These are phyloP conservation scores for Mycena capillaripes DNA, from an alignment of 768 basidiomycete species.

Conservation along the genomic window DNA sequence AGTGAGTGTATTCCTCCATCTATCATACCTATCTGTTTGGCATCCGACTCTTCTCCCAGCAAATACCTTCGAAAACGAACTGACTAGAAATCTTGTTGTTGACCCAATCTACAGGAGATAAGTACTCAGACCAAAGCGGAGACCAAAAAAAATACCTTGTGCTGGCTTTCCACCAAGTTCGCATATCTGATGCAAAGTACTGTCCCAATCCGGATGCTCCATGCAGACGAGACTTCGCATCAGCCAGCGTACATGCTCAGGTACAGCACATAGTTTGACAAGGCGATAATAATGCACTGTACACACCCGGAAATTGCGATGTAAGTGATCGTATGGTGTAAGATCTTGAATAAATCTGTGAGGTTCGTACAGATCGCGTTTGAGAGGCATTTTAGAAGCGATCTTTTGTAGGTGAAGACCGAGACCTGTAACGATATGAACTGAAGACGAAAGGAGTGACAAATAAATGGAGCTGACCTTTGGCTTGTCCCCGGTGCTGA, in stretches of 20 bases:
- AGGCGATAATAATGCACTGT: not conserved
- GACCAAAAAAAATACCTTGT: no score
- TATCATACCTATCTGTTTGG: no score
- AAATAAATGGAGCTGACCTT: not conserved
- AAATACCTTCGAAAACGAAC: no score
- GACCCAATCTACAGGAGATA: no score
- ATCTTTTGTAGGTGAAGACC: not conserved
- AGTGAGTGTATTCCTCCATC: no score
- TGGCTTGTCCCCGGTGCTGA: slow-evolving; percentile 3
- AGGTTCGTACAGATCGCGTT: not conserved
- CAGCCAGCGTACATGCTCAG: not conserved
- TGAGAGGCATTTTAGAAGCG: not conserved
- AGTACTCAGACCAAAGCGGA: no score
- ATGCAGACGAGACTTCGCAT: slow-evolving; percentile 3
- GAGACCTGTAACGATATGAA: not conserved
- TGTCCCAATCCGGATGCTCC: not conserved
- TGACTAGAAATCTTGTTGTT: no score
- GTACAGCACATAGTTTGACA: not conserved
- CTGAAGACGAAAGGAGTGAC: not conserved
- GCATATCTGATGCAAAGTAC: no score
- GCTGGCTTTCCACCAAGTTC: no score
- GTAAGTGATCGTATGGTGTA: not conserved
- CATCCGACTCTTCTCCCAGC: no score
- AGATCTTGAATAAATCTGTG: not conserved
- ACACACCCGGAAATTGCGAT: not conserved